Base-by-base conservation (phyloP, 148 eudicot genomes). In the Cornus kousa region DNA sequence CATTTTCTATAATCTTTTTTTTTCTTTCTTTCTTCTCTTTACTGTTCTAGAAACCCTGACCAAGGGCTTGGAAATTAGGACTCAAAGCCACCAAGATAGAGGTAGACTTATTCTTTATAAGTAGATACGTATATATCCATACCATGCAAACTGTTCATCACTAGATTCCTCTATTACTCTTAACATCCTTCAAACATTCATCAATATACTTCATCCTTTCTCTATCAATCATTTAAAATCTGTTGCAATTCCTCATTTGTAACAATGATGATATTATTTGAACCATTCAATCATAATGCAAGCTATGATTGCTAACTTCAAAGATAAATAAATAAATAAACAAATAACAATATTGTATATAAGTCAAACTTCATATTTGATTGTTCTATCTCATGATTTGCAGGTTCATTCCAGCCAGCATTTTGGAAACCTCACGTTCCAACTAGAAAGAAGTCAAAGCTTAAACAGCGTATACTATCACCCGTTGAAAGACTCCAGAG, bases 401-500 rank as follows among this genome's bases (percentile, higher is more conserved):
- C 74, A 78, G 80, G 37, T 57, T 78, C 48, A 33, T 39, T 39
- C 9, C 55, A 70, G 39, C 80, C 48, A 62, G 31, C 37, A 8
- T 70, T 70, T 37, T 70, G 74, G 74, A 59, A 14, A 3, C 2
- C 74, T 70, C 39, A 35, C 16, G 3, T 78, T 35, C 80, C 80
- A 11, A 70, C 35, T 59, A 78, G 68, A 70, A 70, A 60, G 74
- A 70, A 74, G 68, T 70, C 80, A 70, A 68, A 7, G 80, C 68
- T 78, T 24, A 16, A 70, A 33, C 80, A 78, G 35, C 33, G 14
- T 19, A 11, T 22, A 13, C 57, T 70, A 7, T 55, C 74, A 70
- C 74, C 74, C 14, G 9, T 78, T 33, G 80, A 43, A 59, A 35
- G 80, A 33, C 74, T 78, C 39, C 80, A 70, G 7, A 78, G 65